phyloP scores from a whole-genome alignment of 2,329 filamentous ascomycete genomes.

The Penicillium frequentans region DNA sequence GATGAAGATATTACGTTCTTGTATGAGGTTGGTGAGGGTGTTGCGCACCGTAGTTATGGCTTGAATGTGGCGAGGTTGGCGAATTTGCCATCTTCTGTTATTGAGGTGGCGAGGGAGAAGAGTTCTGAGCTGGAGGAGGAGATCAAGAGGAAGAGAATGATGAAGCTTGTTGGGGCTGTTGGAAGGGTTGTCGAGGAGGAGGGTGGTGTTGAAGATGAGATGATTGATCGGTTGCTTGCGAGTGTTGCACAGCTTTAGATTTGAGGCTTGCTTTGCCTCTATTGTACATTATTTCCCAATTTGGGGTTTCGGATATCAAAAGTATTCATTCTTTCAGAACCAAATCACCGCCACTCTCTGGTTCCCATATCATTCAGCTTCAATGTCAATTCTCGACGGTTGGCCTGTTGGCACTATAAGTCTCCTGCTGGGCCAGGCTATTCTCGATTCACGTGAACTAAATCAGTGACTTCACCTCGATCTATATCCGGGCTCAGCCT shows the following conservation, averaged over 20 bases:
- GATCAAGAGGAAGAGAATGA: conserved; percentile 64
- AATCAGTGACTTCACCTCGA: too few relatives aligned
- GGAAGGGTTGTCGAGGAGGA: conserved; percentile 25
- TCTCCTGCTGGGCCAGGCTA: too few relatives aligned
- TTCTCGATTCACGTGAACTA: too few relatives aligned
- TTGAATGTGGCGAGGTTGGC: conserved; percentile 89
- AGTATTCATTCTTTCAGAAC: background rate
- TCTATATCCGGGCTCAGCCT: too few relatives aligned
- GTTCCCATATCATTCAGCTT: too few relatives aligned
- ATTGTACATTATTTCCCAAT: conserved; percentile 9
- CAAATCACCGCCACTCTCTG: too few relatives aligned
- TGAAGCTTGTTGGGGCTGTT: conserved; percentile 31
- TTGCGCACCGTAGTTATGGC: conserved; percentile 91
- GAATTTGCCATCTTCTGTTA: conserved; percentile 71
- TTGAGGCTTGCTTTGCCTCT: background rate
- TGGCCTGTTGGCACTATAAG: too few relatives aligned
- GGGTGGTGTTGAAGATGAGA: conserved; percentile 15
- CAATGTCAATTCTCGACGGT: too few relatives aligned
- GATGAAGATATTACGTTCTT: conserved; percentile 88
- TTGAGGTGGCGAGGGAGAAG: conserved; percentile 78
- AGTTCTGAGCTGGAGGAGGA: conserved; percentile 77
- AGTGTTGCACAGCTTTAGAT: conserved; percentile 34
- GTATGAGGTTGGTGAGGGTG: conserved; percentile 87
- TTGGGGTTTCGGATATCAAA: background rate
- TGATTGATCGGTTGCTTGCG: conserved; percentile 33